These are phyloP conservation scores for Leccinum aurantiacum DNA, from an alignment of 768 basidiomycete genomes.

Conservation along the genomic window DNA sequence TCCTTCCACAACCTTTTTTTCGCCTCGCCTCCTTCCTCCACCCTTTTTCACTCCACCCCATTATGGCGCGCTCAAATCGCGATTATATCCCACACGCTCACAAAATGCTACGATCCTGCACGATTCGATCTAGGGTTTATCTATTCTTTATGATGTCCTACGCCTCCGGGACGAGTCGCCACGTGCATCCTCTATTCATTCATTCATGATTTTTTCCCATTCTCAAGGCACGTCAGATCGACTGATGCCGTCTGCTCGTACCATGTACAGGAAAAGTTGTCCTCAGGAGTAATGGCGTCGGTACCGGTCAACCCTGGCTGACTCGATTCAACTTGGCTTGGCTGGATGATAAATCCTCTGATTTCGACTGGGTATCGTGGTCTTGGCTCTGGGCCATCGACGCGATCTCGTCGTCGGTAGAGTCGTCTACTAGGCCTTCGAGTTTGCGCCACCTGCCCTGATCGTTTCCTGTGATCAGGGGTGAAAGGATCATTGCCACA, in stretches of 20 bases:
- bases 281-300: not conserved
- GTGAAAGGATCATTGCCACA: not conserved
- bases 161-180: not conserved
- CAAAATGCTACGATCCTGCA: slow-evolving; percentile 4
- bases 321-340: not conserved
- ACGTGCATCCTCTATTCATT: not conserved
- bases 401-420: not conserved
- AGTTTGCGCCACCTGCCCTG: not conserved
- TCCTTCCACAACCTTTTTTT: not conserved
- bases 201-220: not conserved
- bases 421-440: not conserved
- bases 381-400: not conserved
- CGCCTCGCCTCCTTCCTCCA: not conserved
- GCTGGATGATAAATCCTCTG: not conserved
- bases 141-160: not conserved
- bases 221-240: not conserved
- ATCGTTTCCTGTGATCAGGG: not conserved
- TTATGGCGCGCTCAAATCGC: not conserved
- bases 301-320: not conserved
- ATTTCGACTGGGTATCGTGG: not conserved
- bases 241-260: not conserved
- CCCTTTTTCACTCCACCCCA: not conserved
- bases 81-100: not conserved
- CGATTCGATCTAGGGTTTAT: not conserved
- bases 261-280: not conserved